These are phyloP conservation scores for Stylonectria norvegica DNA, from an alignment of 2,329 filamentous ascomycete genomes.

Conservation along the genomic window DNA sequence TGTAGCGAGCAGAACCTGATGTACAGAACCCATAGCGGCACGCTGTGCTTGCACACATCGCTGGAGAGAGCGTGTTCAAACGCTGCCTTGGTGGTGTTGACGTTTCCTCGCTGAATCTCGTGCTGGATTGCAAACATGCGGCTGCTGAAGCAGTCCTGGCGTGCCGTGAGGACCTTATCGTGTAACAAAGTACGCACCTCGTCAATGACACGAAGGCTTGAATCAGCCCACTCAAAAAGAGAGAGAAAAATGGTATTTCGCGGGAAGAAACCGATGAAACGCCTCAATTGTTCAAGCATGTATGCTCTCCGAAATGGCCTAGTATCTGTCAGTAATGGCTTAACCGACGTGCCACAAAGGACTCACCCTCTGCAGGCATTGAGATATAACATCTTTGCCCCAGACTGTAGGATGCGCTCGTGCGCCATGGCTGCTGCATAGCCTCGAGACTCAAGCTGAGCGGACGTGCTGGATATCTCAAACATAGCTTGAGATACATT, in stretches of 20 bases:
- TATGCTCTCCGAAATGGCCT: conserved; percentile 66
- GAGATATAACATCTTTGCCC: conserved; percentile 61
- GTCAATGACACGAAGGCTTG: conserved; percentile 69
- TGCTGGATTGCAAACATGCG: conserved; percentile 51
- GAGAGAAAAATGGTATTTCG: conserved; percentile 72
- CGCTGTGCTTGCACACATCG: conserved; percentile 37
- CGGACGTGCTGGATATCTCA: conserved; percentile 40
- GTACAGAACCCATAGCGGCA: conserved; percentile 49
- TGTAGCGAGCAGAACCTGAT: conserved; percentile 44
- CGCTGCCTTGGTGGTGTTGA: conserved; percentile 47
- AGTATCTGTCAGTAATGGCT: conserved; percentile 14
- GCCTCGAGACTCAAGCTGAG: conserved; percentile 39
- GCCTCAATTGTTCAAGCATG: conserved; percentile 58
- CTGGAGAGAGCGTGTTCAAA: conserved; percentile 51
- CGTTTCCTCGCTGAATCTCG: conserved; percentile 46
- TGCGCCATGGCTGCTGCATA: conserved; percentile 37
- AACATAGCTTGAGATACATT: conserved; percentile 51
- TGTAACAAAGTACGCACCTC: conserved; percentile 66
- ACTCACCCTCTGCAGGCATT: conserved; percentile 59
- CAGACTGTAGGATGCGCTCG: conserved; percentile 67
- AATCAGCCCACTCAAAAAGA: conserved; percentile 70
- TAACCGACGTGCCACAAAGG: background rate
- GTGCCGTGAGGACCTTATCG: conserved; percentile 43
- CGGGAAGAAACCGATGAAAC: conserved; percentile 64
- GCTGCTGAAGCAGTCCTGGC: conserved; percentile 41